Evolutionary conservation across 2,329 filamentous ascomycete genomes (phyloP).

Genomic region (Colletotrichum echinochloae): DNA sequence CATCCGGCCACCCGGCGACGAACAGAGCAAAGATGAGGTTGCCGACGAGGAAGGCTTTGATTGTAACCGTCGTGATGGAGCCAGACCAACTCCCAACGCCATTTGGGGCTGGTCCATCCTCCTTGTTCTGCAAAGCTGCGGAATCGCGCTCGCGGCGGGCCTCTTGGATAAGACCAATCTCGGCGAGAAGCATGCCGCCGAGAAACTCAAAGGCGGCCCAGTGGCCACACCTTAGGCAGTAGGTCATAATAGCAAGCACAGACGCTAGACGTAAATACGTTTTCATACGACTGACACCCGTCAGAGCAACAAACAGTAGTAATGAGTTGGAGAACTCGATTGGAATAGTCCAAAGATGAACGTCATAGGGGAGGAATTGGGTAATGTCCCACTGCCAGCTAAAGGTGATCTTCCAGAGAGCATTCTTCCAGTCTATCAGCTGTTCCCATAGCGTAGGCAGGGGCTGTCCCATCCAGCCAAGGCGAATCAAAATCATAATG

Average conservation of each 20-base stretch:
- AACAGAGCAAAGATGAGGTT: slow-evolving; percentile 49
- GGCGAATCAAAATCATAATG: slow-evolving; percentile 51
- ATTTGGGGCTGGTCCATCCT: slow-evolving; percentile 18
- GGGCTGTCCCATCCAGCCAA: slow-evolving; percentile 46
- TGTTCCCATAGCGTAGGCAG: slow-evolving; percentile 45
- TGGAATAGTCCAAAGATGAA: slow-evolving; percentile 63
- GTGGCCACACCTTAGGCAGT: slow-evolving; percentile 53
- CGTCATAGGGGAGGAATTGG: slow-evolving; percentile 51
- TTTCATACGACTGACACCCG: slow-evolving; percentile 50
- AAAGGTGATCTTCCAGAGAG: slow-evolving; percentile 44
- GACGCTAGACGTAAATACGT: slow-evolving; percentile 47
- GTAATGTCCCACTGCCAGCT: slow-evolving; percentile 47
- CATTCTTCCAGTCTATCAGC: slow-evolving; percentile 45
- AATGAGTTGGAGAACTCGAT: slow-evolving; percentile 61
- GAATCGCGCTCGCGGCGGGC: slow-evolving; percentile 21
- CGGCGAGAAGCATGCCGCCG: slow-evolving; percentile 59
- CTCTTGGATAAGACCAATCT: slow-evolving; percentile 54
- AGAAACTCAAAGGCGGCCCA: slow-evolving; percentile 61
- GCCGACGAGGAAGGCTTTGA: slow-evolving; percentile 43
- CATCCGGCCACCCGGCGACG: slow-evolving; percentile 57
- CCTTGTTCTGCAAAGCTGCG: slow-evolving; percentile 39
- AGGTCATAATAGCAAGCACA: slow-evolving; percentile 50
- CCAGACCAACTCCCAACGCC: background rate
- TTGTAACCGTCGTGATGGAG: slow-evolving; percentile 37
- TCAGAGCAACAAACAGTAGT: slow-evolving; percentile 55